Conservation (phyloP, 352 stramenopile genomes). For the Thalassiosira ordinaria region DNA sequence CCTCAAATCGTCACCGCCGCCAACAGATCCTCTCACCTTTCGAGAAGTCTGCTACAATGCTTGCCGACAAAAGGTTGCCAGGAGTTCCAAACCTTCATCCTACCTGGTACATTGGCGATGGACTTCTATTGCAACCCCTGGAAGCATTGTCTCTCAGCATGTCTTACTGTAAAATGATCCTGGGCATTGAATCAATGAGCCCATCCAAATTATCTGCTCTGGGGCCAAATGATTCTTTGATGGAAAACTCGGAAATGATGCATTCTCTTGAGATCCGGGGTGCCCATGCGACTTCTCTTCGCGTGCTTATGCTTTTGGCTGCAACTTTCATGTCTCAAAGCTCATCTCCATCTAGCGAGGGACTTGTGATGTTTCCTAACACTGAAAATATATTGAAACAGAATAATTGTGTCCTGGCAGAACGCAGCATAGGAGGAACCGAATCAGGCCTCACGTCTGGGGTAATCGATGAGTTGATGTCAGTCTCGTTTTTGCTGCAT, state of each 20-base stretch:
- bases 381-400: conserved; percentile 30
- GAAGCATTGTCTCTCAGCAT: conserved; percentile 63
- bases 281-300: conserved; percentile 65
- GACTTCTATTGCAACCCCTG: conserved; percentile 73
- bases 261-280: conserved; percentile 59
- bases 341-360: background rate
- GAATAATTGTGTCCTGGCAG: conserved; percentile 57
- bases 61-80: conserved; percentile 28
- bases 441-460: conserved; percentile 77
- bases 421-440: conserved; percentile 76
- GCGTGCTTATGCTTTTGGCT: conserved; percentile 58
- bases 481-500: conserved; percentile 74
- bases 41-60: conserved; percentile 9
- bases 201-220: conserved; percentile 27
- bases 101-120: conserved; percentile 84
- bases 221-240: conserved; percentile 5
- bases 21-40: conserved; percentile 5
- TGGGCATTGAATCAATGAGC: conserved; percentile 51
- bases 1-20: conserved; percentile 20
- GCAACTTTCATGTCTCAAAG: conserved; percentile 44
- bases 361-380: conserved; percentile 18
- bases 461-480: conserved; percentile 73
- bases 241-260: conserved; percentile 48
- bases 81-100: conserved; percentile 60
- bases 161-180: conserved; percentile 65